Evolutionary conservation across 1,284 basidiomycete species (phyloP).

Genomic region (Wallemia hederae): DNA sequence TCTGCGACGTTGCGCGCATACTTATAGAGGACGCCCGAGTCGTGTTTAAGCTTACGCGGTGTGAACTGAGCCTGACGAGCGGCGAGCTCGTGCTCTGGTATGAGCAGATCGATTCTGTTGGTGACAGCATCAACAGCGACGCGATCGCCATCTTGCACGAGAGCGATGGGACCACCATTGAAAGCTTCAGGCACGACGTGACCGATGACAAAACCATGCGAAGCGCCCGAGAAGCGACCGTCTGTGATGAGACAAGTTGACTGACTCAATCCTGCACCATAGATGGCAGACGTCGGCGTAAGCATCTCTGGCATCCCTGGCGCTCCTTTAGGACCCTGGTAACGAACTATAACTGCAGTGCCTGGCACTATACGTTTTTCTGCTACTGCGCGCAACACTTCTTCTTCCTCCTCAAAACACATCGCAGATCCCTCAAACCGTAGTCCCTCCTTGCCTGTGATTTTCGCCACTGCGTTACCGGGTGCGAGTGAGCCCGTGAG

Average conservation of each 20-base stretch:
- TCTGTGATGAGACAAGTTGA: constrained; percentile 85
- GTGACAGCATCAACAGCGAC: constrained; percentile 51
- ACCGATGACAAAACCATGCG: constrained; percentile 29
- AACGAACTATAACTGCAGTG: constrained; percentile 64
- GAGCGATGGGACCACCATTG: constrained; percentile 50
- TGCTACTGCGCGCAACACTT: constrained; percentile 57
- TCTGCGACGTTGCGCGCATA: constrained; percentile 49
- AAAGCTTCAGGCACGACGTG: constrained; percentile 82
- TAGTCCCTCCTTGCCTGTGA: constrained; percentile 84
- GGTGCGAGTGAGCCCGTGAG: constrained; percentile 70
- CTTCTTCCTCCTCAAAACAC: constrained; percentile 27
- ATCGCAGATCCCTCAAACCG: constrained; percentile 35
- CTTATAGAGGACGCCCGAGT: constrained; percentile 34
- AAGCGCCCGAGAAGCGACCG: constrained; percentile 68
- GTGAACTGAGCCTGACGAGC: constrained; percentile 44
- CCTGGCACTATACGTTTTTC: constrained; percentile 57
- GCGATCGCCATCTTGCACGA: constrained; percentile 69
- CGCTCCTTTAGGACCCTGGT: constrained; percentile 83
- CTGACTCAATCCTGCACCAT: constrained; percentile 70
- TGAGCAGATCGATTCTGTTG: constrained; percentile 50
- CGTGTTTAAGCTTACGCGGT: constrained; percentile 35
- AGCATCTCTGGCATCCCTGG: constrained; percentile 85
- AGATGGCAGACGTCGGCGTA: constrained; percentile 53
- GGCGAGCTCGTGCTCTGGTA: constrained; percentile 47
- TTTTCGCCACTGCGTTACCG: constrained; percentile 70